Conservation (phyloP, 31 red algal species). For the Asparagopsis taxiformis region DNA sequence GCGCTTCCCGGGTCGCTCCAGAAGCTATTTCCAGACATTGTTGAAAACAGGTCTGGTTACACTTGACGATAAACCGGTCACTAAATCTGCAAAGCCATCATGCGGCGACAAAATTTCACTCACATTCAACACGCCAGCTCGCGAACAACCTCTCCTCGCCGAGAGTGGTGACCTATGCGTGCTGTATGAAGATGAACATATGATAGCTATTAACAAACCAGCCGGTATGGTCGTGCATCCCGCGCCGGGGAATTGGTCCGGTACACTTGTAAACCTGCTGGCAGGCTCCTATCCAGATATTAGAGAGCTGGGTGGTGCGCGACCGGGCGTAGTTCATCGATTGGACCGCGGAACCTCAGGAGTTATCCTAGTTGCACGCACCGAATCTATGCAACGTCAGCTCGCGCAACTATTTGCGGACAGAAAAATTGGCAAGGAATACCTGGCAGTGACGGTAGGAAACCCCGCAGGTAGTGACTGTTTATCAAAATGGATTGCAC, state of each 20-base stretch:
- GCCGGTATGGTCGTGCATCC: constrained; percentile 89
- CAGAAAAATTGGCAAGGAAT: constrained; percentile 60
- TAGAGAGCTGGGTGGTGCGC: constrained; percentile 17
- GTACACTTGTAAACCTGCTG: constrained; percentile 93
- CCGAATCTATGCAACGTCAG: constrained; percentile 18
- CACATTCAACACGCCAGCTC: not conserved
- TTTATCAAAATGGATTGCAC: constrained; percentile 28
- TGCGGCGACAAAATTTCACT: constrained; percentile 20
- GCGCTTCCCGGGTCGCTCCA: too few species aligned
- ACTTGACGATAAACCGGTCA: constrained; percentile 25
- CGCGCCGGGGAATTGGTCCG: constrained; percentile 86
- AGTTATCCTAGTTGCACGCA: constrained; percentile 73
- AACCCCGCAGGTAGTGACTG: constrained; percentile 14
- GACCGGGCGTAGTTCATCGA: constrained; percentile 93
- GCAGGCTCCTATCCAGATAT: constrained; percentile 33
- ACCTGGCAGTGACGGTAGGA: constrained; percentile 81
- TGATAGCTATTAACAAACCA: constrained; percentile 83
- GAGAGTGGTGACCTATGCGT: constrained; percentile 71
- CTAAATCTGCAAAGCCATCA: constrained; percentile 17
- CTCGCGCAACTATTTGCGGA: constrained; percentile 60
- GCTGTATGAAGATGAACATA: constrained; percentile 84
- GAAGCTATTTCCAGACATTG: constrained; percentile 70
- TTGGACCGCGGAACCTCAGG: constrained; percentile 96
- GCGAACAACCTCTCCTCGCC: constrained; percentile 19
- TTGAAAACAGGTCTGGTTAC: constrained; percentile 31